phyloP scores from a whole-genome alignment of 192 early-diverging fungal species.

The Glomus cerebriforme region DNA sequence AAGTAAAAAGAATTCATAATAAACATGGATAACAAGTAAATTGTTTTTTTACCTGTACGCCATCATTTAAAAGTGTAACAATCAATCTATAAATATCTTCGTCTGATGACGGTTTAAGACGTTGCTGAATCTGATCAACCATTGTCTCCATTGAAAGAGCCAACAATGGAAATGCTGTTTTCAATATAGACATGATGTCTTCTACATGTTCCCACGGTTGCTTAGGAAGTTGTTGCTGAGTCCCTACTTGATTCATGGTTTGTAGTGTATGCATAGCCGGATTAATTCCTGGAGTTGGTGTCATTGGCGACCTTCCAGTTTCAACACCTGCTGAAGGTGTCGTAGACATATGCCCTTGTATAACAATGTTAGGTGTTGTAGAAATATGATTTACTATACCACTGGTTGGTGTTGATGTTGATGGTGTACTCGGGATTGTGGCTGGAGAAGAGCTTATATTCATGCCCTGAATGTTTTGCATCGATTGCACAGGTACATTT shows the following conservation, averaged over 20 bases:
- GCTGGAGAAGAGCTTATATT: neutral
- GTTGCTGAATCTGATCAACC: slow-evolving; percentile 95
- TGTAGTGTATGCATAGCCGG: neutral
- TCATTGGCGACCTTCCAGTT: slow-evolving; percentile 15
- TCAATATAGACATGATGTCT: slow-evolving; percentile 92
- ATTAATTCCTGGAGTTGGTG: neutral
- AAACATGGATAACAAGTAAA: neutral
- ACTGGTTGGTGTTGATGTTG: neutral
- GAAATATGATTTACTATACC: slow-evolving; percentile 3
- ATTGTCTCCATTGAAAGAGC: slow-evolving; percentile 97
- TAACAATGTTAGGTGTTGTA: slow-evolving; percentile 6
- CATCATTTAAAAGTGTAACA: slow-evolving; percentile 87
- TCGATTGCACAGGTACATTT: neutral
- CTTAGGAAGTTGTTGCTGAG: slow-evolving; percentile 33
- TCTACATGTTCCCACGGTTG: slow-evolving; percentile 89
- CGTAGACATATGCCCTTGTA: slow-evolving; percentile 3
- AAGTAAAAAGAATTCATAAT: neutral
- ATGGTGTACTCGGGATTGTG: neutral
- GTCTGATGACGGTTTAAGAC: slow-evolving; percentile 91
- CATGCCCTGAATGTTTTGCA: slow-evolving; percentile 20
- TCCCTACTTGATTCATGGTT: slow-evolving; percentile 10
- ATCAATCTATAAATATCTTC: slow-evolving; percentile 98
- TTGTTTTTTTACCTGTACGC: slow-evolving; percentile 41
- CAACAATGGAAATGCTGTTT: slow-evolving; percentile 92
- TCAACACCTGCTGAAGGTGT: slow-evolving; percentile 22